A percentile compares a stretch with the other conserved stretches of the same genome.
Conservation (phyloP, 2,329 filamentous ascomycete species). For the Verticillium isaacii region DNA sequence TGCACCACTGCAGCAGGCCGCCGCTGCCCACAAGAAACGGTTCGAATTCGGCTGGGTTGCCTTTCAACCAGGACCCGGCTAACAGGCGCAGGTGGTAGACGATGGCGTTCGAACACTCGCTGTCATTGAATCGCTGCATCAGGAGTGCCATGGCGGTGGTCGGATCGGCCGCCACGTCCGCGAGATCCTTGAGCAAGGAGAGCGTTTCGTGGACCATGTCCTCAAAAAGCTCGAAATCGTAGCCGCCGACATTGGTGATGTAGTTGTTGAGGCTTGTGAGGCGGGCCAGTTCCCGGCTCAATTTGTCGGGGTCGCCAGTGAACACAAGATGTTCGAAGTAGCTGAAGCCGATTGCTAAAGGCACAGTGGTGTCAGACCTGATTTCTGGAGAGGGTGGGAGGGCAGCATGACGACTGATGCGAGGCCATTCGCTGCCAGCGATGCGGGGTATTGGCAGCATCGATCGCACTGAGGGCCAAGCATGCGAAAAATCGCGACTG, state of each 20-base stretch:
- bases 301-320: slow-evolving; percentile 46
- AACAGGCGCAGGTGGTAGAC: slow-evolving; percentile 83
- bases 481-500: not conserved
- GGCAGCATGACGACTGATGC: not conserved
- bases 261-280: slow-evolving; percentile 67
- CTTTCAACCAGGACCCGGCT: slow-evolving; percentile 79
- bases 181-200: slow-evolving; percentile 60
- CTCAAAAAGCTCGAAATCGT: slow-evolving; percentile 66
- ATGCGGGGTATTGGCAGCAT: slow-evolving; percentile 10
- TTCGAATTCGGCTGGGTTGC: slow-evolving; percentile 63
- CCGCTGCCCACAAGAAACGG: slow-evolving; percentile 62
- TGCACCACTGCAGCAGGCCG: slow-evolving; percentile 64
- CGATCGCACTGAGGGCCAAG: not conserved
- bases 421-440: not conserved
- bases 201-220: slow-evolving; percentile 79
- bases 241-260: slow-evolving; percentile 67
- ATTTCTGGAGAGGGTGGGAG: not conserved
- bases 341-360: slow-evolving; percentile 78
- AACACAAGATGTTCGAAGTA: slow-evolving; percentile 86
- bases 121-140: slow-evolving; percentile 68
- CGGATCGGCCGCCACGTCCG: slow-evolving; percentile 54
- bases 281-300: slow-evolving; percentile 64
- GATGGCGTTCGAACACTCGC: slow-evolving; percentile 63
- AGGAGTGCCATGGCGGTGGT: slow-evolving; percentile 50
- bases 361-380: not conserved